These are phyloP conservation scores for Russula dissimulans DNA, from an alignment of 768 basidiomycete species.

Conservation along the genomic window DNA sequence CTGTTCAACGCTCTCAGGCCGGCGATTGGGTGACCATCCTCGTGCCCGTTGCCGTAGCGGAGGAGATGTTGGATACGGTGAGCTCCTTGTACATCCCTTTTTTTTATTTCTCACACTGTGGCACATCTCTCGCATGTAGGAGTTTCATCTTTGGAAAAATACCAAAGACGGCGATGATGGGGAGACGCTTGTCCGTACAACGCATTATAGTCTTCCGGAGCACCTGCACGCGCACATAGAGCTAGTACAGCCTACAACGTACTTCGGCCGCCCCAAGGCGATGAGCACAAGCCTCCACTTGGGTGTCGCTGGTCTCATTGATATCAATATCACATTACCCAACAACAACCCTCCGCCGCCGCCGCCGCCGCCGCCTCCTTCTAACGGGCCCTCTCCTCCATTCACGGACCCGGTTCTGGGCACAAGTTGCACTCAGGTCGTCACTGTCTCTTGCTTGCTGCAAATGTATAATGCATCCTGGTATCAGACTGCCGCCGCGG, in stretches of 20 bases:
- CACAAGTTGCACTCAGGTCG: conserved; percentile 26
- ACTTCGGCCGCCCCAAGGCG: conserved; percentile 43
- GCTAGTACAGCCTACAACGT: conserved; percentile 63
- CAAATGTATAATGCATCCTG: conserved; percentile 29
- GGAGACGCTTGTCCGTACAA: conserved; percentile 42
- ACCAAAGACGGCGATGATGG: conserved; percentile 35
- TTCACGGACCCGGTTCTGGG: conserved; percentile 23
- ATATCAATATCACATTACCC: background rate
- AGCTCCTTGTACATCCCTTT: conserved; percentile 11
- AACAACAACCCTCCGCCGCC: background rate
- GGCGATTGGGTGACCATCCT: conserved; percentile 60
- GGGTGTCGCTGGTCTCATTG: too few species aligned
- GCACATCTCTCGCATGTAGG: conserved; percentile 28
- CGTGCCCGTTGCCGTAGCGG: conserved; percentile 49
- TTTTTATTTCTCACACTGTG: background rate
- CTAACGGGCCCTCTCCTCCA: background rate
- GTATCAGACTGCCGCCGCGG: conserved; percentile 18
- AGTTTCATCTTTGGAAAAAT: conserved; percentile 56
- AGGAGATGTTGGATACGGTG: conserved; percentile 66
- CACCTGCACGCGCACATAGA: conserved; percentile 52
- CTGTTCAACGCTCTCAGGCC: conserved; percentile 46
- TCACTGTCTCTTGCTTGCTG: conserved; percentile 28
- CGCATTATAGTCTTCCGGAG: conserved; percentile 56
- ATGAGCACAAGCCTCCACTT: conserved; percentile 34
- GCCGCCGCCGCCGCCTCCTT: background rate